Conservation (phyloP, 106 monocot species). For the Iris macrosiphon region DNA sequence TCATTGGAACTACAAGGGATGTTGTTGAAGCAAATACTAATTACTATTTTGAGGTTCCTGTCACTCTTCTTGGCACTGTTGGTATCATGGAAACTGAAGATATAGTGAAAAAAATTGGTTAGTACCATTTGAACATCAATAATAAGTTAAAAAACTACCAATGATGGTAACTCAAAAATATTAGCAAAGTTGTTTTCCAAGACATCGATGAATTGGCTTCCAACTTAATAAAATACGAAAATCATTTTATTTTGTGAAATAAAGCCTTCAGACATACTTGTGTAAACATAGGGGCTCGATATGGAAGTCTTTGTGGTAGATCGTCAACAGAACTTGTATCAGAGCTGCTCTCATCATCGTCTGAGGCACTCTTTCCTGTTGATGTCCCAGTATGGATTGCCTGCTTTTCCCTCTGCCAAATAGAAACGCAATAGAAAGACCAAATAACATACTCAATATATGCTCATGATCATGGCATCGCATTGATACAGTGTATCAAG, state of each 20-base stretch:
- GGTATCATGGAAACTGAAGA: constrained; percentile 89
- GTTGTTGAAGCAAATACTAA: constrained; percentile 90
- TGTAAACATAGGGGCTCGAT: constrained; percentile 56
- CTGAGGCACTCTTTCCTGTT: constrained; percentile 30
- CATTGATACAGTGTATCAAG: no score
- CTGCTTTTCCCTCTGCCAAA: constrained; percentile 51
- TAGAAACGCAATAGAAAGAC: no score
- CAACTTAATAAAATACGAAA: background rate
- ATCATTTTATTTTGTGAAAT: no score
- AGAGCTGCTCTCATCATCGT: constrained; percentile 55
- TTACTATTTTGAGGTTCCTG: constrained; percentile 76
- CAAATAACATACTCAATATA: no score
- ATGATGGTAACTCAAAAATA: no score
- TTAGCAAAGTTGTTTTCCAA: no score
- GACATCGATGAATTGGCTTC: background rate
- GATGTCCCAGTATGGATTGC: constrained; percentile 17
- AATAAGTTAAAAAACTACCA: no score
- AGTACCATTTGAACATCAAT: no score
- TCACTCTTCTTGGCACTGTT: constrained; percentile 91
- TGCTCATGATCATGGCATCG: no score
- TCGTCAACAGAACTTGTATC: constrained; percentile 57
- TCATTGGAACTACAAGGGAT: constrained; percentile 95
- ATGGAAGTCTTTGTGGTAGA: constrained; percentile 26
- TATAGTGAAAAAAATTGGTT: constrained; percentile 87
- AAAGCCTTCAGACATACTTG: constrained; percentile 49